Percentiles rank a stretch among this genome's conserved stretches.
These are phyloP conservation scores for Tubosaeta brunneosetosa DNA, from an alignment of 768 basidiomycete genomes.

Conservation along the genomic window DNA sequence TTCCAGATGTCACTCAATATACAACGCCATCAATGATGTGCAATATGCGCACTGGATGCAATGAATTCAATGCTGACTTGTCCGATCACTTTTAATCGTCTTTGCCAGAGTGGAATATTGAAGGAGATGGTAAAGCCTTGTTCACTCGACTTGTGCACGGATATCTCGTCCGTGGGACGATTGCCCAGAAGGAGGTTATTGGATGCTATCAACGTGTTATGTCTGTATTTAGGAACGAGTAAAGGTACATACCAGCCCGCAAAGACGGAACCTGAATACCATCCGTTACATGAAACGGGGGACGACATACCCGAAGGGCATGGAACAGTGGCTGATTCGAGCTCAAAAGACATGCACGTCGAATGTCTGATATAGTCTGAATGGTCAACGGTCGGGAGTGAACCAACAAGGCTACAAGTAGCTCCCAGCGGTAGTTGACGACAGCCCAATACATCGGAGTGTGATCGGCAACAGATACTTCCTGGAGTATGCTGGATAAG, in stretches of 20 bases:
- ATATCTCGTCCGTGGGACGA: slow-evolving; percentile 49
- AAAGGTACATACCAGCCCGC: slow-evolving; percentile 23
- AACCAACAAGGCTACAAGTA: slow-evolving; percentile 50
- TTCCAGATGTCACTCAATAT: neutral
- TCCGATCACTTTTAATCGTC: slow-evolving; percentile 61
- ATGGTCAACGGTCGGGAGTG: slow-evolving; percentile 41
- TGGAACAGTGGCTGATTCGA: slow-evolving; percentile 29
- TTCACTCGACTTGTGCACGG: slow-evolving; percentile 42
- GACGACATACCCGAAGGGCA: slow-evolving; percentile 18
- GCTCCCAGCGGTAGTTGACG: slow-evolving; percentile 32
- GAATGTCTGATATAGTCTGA: slow-evolving; percentile 53
- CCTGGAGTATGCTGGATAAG: slow-evolving; percentile 25
- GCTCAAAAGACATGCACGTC: slow-evolving; percentile 54
- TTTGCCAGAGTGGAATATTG: slow-evolving; percentile 56
- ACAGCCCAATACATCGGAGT: slow-evolving; percentile 31
- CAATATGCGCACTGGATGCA: slow-evolving; percentile 29
- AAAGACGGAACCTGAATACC: slow-evolving; percentile 15
- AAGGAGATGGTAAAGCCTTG: slow-evolving; percentile 52
- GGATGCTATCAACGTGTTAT: slow-evolving; percentile 22
- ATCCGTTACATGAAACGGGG: slow-evolving; percentile 21
- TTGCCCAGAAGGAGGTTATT: slow-evolving; percentile 41
- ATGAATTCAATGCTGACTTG: slow-evolving; percentile 63
- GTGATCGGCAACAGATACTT: slow-evolving; percentile 18
- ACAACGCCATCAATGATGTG: neutral
- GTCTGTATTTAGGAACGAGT: neutral